Evolutionary conservation across 2,329 filamentous ascomycete species (phyloP).

Genomic region (Verticillium isaacii): DNA sequence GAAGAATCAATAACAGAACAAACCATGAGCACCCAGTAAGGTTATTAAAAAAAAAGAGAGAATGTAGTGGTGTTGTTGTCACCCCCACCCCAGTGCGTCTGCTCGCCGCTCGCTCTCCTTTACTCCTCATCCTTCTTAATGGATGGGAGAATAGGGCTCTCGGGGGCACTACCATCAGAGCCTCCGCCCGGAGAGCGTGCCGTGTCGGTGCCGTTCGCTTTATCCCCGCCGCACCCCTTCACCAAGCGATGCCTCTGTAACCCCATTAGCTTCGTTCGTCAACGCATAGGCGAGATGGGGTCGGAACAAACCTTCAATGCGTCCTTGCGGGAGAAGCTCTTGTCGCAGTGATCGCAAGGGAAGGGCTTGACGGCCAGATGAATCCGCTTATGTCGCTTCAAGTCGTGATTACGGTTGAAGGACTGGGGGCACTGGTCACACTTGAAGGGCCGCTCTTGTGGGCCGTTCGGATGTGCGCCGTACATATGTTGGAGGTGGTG

Average conservation of each 20-base stretch:
- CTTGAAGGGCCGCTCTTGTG: slow-evolving; percentile 81
- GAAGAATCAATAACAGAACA: not conserved
- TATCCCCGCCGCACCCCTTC: slow-evolving; percentile 53
- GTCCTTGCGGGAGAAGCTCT: slow-evolving; percentile 95
- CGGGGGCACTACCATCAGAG: slow-evolving; percentile 4
- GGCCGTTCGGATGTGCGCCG: slow-evolving; percentile 38
- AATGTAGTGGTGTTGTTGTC: not conserved
- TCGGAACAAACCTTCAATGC: slow-evolving; percentile 74
- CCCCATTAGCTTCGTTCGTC: not conserved
- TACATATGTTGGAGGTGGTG: slow-evolving; percentile 56
- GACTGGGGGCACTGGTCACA: slow-evolving; percentile 90
- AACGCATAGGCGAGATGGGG: not conserved
- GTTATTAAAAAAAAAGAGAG: not conserved
- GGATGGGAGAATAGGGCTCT: not conserved
- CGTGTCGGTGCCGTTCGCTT: slow-evolving; percentile 7
- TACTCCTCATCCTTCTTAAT: not conserved
- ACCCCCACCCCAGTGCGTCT: not conserved
- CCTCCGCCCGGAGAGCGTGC: not conserved
- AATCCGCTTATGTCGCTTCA: slow-evolving; percentile 94
- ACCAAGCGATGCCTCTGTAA: slow-evolving; percentile 57
- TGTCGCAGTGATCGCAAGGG: slow-evolving; percentile 85
- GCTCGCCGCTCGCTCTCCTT: not conserved
- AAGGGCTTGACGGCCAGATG: slow-evolving; percentile 95
- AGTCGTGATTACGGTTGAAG: slow-evolving; percentile 93
- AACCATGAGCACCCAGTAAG: not conserved